These are phyloP conservation scores for Lipomyces mesembrius DNA, from an alignment of 805 yeast species.

Conservation along the genomic window DNA sequence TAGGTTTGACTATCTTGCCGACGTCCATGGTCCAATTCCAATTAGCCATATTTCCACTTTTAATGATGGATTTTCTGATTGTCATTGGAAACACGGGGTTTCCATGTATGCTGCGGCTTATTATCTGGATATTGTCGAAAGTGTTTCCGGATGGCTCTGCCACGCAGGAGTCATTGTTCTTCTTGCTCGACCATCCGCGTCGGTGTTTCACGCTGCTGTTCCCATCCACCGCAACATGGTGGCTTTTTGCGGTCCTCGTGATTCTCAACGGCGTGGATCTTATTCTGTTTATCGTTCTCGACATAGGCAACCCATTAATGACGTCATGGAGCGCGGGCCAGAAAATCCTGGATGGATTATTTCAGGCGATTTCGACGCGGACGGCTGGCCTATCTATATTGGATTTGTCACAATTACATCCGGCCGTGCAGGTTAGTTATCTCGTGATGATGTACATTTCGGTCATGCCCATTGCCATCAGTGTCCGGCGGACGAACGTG, in stretches of 20 bases:
- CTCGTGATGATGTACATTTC: constrained; percentile 98
- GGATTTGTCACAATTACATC: constrained; percentile 70
- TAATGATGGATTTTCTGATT: constrained; percentile 70
- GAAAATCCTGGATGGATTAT: constrained; percentile 78
- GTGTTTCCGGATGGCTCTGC: constrained; percentile 60
- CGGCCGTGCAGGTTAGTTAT: constrained; percentile 91
- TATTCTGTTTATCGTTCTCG: constrained; percentile 78
- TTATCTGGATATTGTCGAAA: constrained; percentile 79
- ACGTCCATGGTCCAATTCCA: constrained; percentile 76
- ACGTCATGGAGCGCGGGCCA: constrained; percentile 65
- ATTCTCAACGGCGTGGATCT: constrained; percentile 76
- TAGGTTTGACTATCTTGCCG: constrained; percentile 82
- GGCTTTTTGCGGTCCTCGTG: constrained; percentile 79
- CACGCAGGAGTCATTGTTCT: constrained; percentile 72
- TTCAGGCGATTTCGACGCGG: constrained; percentile 89
- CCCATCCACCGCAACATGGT: constrained; percentile 94
- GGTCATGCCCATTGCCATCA: constrained; percentile 92
- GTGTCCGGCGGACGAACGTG: constrained; percentile 94
- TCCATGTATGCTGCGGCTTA: constrained; percentile 78
- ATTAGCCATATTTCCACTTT: constrained; percentile 64
- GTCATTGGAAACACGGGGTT: constrained; percentile 95
- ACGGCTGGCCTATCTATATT: constrained; percentile 89
- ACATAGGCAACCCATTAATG: constrained; percentile 60
- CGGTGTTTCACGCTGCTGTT: constrained; percentile 92
- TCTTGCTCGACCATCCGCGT: constrained; percentile 91